Conservation (phyloP, 2,329 filamentous ascomycete species). For the Elsinoe arachidis region DNA sequence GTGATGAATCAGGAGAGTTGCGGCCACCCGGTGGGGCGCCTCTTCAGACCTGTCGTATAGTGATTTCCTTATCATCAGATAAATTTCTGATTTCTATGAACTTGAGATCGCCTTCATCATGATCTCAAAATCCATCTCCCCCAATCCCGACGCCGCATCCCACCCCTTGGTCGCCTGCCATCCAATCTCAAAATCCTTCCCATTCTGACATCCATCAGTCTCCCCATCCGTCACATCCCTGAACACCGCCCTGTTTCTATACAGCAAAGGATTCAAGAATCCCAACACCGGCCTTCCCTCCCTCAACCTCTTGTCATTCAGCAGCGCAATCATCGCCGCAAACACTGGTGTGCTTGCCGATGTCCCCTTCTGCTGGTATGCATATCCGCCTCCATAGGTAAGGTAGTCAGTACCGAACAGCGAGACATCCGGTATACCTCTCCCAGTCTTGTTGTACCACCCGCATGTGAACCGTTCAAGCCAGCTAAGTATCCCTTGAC, state of each 20-base stretch:
- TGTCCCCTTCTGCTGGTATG: constrained; percentile 33
- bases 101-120: constrained; percentile 16
- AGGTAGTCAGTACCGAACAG: constrained; percentile 16
- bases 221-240: constrained; percentile 38
- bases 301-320: constrained; percentile 53
- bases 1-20: too few species aligned
- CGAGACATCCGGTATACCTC: constrained; percentile 13
- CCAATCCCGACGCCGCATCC: constrained; percentile 28
- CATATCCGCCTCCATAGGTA: constrained; percentile 27
- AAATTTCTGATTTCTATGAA: too few species aligned
- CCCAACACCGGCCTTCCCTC: constrained; percentile 43
- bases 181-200: constrained; percentile 14
- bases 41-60: too few species aligned
- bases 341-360: constrained; percentile 50
- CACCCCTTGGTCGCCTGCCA: constrained; percentile 21
- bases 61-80: too few species aligned
- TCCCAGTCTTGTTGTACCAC: constrained; percentile 4
- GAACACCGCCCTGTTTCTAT: constrained; percentile 40
- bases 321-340: constrained; percentile 49
- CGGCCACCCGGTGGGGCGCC: too few species aligned
- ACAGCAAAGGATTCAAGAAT: constrained; percentile 54
- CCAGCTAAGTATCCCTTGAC: constrained; percentile 12
- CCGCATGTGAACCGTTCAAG: neutral
- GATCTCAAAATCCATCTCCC: constrained; percentile 22
- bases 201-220: neutral